Evolutionary conservation across 1,284 basidiomycete genomes (phyloP).

Genomic region (Gomphus bonarii): DNA sequence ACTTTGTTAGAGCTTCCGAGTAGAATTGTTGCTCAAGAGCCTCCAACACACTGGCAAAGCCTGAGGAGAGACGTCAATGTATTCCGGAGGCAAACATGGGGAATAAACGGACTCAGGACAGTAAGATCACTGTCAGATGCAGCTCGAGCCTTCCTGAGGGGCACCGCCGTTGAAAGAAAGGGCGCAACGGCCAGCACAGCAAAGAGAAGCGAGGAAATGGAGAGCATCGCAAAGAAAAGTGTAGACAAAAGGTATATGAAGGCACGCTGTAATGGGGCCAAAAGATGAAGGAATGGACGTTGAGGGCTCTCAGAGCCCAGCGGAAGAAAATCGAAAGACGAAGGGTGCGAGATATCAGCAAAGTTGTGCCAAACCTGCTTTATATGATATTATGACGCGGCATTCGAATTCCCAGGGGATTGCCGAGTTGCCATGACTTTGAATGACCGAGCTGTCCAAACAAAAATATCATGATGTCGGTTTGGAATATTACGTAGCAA

Average conservation of each 20-base stretch:
- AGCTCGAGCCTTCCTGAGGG: conserved; percentile 29
- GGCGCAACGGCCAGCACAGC: conserved; percentile 23
- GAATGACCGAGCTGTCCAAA: no score
- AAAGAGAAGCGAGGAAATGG: conserved; percentile 11
- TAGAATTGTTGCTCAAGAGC: conserved; percentile 67
- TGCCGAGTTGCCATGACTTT: background rate
- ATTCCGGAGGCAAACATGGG: background rate
- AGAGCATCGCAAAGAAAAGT: conserved; percentile 2
- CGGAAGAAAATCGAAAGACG: background rate
- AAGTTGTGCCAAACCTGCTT: background rate
- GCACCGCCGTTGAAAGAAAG: conserved; percentile 44
- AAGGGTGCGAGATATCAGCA: background rate
- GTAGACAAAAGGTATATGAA: background rate
- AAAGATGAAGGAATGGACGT: conserved; percentile 9
- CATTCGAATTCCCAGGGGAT: background rate
- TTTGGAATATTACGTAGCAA: background rate
- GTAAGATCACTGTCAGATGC: conserved; percentile 18
- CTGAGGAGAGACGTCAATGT: conserved; percentile 26
- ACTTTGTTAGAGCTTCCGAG: conserved; percentile 51
- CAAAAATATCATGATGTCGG: no score
- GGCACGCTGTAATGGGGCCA: background rate
- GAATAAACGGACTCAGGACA: conserved; percentile 48
- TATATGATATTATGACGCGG: background rate
- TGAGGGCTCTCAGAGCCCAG: conserved; percentile 8
- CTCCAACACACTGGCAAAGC: conserved; percentile 68